Conservation (phyloP, 371 early-diverging fungal species). For the Hamiltosporidium magnivora region DNA sequence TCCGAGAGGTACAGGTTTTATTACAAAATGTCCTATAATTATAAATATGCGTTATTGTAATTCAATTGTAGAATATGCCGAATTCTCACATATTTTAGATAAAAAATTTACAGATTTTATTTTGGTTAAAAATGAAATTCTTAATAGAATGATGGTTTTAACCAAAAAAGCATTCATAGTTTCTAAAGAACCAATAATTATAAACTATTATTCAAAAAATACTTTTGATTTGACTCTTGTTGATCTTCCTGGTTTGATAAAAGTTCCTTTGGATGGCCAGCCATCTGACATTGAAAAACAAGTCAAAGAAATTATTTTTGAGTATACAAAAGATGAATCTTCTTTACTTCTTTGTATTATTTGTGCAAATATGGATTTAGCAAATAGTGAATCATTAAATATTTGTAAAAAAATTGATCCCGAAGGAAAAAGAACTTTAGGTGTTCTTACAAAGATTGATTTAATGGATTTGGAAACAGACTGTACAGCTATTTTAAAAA, state of each 20-base stretch:
- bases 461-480: conserved; percentile 71
- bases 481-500: conserved; percentile 58
- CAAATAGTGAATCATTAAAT: conserved; percentile 86
- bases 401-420: conserved; percentile 86
- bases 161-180: background rate
- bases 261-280: conserved; percentile 78
- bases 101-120: conserved; percentile 59
- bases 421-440: conserved; percentile 76
- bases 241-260: conserved; percentile 74
- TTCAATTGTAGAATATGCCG: conserved; percentile 64
- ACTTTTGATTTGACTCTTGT: conserved; percentile 86
- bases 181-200: conserved; percentile 68
- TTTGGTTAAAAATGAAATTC: conserved; percentile 62
- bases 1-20: conserved; percentile 90
- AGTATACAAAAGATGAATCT: conserved; percentile 76
- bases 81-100: conserved; percentile 20
- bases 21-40: conserved; percentile 90
- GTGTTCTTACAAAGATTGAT: conserved; percentile 96
- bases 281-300: conserved; percentile 74
- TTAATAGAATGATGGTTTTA: background rate
- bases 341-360: conserved; percentile 83
- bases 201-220: conserved; percentile 74
- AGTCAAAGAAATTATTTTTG: conserved; percentile 77
- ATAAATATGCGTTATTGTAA: conserved; percentile 65
- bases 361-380: conserved; percentile 89